Conservation (phyloP, 1,284 basidiomycete genomes). For the Melanopsichium pennsylvanicum region DNA sequence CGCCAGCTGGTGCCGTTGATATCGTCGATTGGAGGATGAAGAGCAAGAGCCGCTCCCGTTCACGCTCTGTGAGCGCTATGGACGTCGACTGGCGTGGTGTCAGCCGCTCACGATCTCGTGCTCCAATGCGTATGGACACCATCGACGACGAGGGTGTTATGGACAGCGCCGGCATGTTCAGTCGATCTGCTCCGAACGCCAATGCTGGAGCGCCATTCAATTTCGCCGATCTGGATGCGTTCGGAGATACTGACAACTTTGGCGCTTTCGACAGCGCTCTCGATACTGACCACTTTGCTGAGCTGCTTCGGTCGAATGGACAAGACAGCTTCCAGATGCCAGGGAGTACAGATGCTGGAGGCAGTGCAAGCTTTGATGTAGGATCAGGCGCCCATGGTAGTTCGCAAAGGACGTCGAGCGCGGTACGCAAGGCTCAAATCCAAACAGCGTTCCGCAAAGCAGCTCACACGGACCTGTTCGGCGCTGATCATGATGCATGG, state of each 20-base stretch:
- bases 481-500: conserved; percentile 40
- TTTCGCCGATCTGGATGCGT: conserved; percentile 45
- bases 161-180: conserved; percentile 31
- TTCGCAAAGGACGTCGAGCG: conserved; percentile 25
- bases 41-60: conserved; percentile 66
- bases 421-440: conserved; percentile 43
- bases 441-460: conserved; percentile 56
- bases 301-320: conserved; percentile 21
- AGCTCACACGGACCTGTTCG: conserved; percentile 58
- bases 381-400: conserved; percentile 13
- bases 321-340: conserved; percentile 9
- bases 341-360: conserved; percentile 1
- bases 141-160: conserved; percentile 43
- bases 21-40: conserved; percentile 64
- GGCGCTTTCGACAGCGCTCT: conserved; percentile 41
- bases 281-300: conserved; percentile 35
- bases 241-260: conserved; percentile 34
- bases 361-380: conserved; percentile 11
- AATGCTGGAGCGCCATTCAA: conserved; percentile 31
- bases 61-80: conserved; percentile 73
- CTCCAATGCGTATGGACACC: conserved; percentile 69
- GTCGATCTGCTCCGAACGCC: conserved; percentile 46
- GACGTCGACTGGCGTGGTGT: conserved; percentile 97
- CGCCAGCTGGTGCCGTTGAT: conserved; percentile 43
- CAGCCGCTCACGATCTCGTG: conserved; percentile 88